Evolutionary conservation across 148 eudicot species (phyloP), one percentile per base, ranked within the genome.

Genomic region (Chenopodium formosanum): DNA sequence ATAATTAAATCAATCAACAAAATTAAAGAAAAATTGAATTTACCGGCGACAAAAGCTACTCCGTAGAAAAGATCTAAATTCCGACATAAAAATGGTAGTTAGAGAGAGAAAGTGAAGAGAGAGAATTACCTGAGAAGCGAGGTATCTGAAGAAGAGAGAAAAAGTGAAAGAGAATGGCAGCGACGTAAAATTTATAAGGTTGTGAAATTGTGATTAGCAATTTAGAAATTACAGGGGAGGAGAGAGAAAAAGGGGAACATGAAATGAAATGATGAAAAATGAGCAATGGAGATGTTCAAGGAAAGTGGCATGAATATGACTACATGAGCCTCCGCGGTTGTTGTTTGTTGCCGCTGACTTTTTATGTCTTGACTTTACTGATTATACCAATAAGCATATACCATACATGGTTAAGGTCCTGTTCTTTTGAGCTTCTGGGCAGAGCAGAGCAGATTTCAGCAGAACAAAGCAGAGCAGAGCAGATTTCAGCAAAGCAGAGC

Each of bases 91-190:
- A 50, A 66, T 52, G 53, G 62, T 66, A 32, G 62, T 13, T 52
- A 14, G 73, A 5, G 44, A 22, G 74, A 65, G 74, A 31, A 66
- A 19, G 25, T 4, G 0, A 4, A 34, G 44, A 40, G 70, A 76
- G 75, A 68, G 75, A 79, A 52, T 78, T 83, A 82, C 85, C 81
- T 71, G 73, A 73, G 52, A 78, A 60, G 78, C 81, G 73, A 73
- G 16, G 73, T n/a, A 77, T 77, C 52, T 29, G 79, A 44, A 53
- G 71, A 64, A 63, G 81, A 50, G 74, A 79, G 74, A 78, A 9
- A 46, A 17, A 23, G 50, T 25, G 60, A 2, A 3, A 14, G 60
- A 53, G 60, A 14, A 53, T 14, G 60, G 60, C 60, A 53, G 60
- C 16, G 17, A 13, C 3, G 60, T 53, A 53, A 53, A 53, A 16